Evolutionary conservation across 2,329 filamentous ascomycete species (phyloP).

Genomic region (Trichoderma simmonsii): DNA sequence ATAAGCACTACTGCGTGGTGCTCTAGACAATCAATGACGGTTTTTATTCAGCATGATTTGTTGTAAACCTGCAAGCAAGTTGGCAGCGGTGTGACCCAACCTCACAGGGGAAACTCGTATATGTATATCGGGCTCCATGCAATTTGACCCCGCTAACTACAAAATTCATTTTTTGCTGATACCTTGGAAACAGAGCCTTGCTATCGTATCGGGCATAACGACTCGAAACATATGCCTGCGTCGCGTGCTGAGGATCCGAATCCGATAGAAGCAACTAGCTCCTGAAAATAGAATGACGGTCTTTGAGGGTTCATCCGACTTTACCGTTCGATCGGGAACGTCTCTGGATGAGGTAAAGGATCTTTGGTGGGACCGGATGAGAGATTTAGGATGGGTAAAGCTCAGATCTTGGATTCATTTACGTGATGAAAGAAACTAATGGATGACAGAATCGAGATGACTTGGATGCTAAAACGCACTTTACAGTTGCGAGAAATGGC

Average conservation of each 20-base stretch:
- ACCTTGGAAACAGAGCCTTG: not conserved
- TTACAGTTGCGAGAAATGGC: not conserved
- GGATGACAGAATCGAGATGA: not conserved
- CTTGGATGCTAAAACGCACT: slow-evolving; percentile 1
- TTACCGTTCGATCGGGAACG: not conserved
- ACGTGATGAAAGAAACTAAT: not conserved
- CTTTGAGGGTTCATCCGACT: not conserved
- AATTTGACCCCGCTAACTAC: not conserved
- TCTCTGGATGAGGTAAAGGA: not conserved
- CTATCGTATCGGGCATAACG: not conserved
- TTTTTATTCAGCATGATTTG: not conserved
- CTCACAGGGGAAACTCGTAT: not conserved
- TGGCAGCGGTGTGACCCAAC: not conserved
- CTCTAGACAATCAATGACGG: not conserved
- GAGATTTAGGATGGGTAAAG: not conserved
- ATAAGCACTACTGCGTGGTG: not conserved
- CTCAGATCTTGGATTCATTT: not conserved
- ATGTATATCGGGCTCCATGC: not conserved
- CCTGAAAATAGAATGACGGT: not conserved
- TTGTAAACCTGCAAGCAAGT: not conserved
- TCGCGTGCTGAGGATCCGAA: not conserved
- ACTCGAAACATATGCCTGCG: not conserved
- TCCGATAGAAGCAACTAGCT: not conserved
- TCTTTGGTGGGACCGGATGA: not conserved
- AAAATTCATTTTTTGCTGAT: not conserved